Evolutionary conservation across 495 filamentous ascomycete species (phyloP), one percentile per base, ranked within the genome.

Genomic region (Cudoniella acicularis): DNA sequence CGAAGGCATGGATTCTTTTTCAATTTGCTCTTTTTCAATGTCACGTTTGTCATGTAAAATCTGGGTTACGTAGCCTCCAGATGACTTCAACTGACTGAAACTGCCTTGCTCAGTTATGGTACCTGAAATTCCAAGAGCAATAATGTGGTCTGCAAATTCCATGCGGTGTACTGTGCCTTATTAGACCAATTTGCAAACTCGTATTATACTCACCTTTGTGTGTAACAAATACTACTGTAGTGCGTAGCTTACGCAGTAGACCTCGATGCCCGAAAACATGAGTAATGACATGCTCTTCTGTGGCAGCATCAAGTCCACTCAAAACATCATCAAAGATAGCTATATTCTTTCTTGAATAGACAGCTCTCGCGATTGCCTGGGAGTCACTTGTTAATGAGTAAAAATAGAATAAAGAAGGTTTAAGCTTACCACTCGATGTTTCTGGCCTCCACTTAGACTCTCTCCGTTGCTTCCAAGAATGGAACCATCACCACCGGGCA

Each of bases 281-380:
- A 57, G 79, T 71, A 64, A 85, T 86, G 27, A 87, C 76, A 13
- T 75, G 73, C n/a, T 79, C 75, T 66, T 86, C 84, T 0, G 83
- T 88, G 0, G 75, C 69, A 0, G 73, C 65, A 64, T 87, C 85
- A 6, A 88, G 73, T 6, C 83, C 83, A 56, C 78, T 82, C 23
- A 76, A 64, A 0, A 69, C 57, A 55, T 76, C 69, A 57, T 76
- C 75, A 0, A 77, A 56, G 18, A 77, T 27, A 0, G 73, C 0
- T 21, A 67, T 40, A 0, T 56, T 13, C 53, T 55, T 64, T 56
- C 22, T 66, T 10, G 83, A 69, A 63, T 87, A 72, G 57, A 56
- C 66, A 62, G 42, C 72, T 66, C 47, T 52, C 60, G 49, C 72
- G 55, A 52, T 61, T 69, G 13, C 79, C 52, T 46, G 30, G 13